These are phyloP conservation scores for Licmophora abbreviata DNA, from an alignment of 108 stramenopile species.

Conservation along the genomic window DNA sequence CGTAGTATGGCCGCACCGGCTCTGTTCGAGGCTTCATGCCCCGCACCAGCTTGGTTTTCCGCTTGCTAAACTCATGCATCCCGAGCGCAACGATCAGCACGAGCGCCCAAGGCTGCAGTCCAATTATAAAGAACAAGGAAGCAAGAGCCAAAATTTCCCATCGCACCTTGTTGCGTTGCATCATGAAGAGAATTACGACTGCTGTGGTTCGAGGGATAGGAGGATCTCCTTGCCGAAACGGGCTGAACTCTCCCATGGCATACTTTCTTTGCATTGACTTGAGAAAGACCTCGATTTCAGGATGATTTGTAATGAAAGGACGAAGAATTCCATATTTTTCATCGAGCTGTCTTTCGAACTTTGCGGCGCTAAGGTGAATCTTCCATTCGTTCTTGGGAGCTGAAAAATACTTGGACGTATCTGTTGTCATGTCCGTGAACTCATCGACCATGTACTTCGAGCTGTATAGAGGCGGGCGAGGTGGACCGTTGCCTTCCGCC, in stretches of 20 bases:
- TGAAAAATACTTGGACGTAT: slow-evolving; percentile 53
- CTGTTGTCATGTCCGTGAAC: slow-evolving; percentile 32
- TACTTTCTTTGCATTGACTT: slow-evolving; percentile 57
- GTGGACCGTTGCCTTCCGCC: slow-evolving; percentile 11
- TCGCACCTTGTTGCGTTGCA: slow-evolving; percentile 58
- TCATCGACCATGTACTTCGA: slow-evolving; percentile 47
- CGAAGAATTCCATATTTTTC: slow-evolving; percentile 80
- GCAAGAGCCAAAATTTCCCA: slow-evolving; percentile 51
- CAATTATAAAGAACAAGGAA: slow-evolving; percentile 64
- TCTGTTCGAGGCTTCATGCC: slow-evolving; percentile 32
- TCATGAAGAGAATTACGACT: slow-evolving; percentile 76
- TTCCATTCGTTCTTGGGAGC: slow-evolving; percentile 50
- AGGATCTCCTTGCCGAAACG: slow-evolving; percentile 44
- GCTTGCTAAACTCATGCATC: slow-evolving; percentile 29
- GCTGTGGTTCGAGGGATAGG: slow-evolving; percentile 53
- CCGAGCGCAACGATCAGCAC: slow-evolving; percentile 53
- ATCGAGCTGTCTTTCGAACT: slow-evolving; percentile 78
- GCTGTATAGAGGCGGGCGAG: slow-evolving; percentile 28
- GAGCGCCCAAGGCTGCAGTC: slow-evolving; percentile 85
- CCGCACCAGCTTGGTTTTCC: slow-evolving; percentile 33
- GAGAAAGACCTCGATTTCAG: slow-evolving; percentile 59
- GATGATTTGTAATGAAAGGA: slow-evolving; percentile 69
- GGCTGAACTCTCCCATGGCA: slow-evolving; percentile 60
- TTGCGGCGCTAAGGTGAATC: slow-evolving; percentile 67
- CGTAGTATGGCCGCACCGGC: slow-evolving; percentile 27